Conservation (phyloP, 495 filamentous ascomycete genomes). For the Lophium mytilinum region DNA sequence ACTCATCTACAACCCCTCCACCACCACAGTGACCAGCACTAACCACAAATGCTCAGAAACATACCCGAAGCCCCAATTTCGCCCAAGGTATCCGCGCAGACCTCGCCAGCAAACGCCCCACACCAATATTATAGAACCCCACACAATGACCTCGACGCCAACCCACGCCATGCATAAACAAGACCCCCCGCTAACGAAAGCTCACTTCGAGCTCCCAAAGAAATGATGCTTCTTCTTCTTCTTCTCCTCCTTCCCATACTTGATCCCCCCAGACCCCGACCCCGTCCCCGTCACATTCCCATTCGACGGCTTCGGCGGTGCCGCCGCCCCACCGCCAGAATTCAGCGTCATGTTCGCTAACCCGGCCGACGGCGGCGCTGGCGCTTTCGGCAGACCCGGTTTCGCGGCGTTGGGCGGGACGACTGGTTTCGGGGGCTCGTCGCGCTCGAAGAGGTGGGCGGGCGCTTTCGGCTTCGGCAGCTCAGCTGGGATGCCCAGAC, state of each 20-base stretch:
- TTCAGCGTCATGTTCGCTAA: constrained; percentile 54
- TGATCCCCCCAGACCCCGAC: constrained; percentile 38
- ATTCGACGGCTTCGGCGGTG: constrained; percentile 1
- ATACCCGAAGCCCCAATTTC: no score
- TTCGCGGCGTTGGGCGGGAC: constrained; percentile 34
- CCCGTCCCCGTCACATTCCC: constrained; percentile 26
- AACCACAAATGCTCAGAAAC: no score
- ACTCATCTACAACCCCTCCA: no score
- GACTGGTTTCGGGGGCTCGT: constrained; percentile 39
- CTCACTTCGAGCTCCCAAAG: constrained; percentile 35
- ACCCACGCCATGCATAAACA: no score
- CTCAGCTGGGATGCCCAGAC: constrained; percentile 74
- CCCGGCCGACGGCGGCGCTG: constrained; percentile 46
- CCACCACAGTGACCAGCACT: no score
- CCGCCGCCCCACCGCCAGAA: constrained; percentile 22
- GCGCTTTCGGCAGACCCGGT: constrained; percentile 34
- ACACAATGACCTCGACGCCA: no score
- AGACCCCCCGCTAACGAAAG: no score
- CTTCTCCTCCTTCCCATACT: constrained; percentile 44
- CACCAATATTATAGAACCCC: no score
- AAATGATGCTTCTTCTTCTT: constrained; percentile 74
- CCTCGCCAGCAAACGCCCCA: no score
- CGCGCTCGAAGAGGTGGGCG: constrained; percentile 77
- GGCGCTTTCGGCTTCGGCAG: constrained; percentile 71
- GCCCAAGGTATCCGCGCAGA: no score